These are phyloP conservation scores for Cutaneotrichosporon cutaneum DNA, from an alignment of 1,284 basidiomycete genomes.

Conservation along the genomic window DNA sequence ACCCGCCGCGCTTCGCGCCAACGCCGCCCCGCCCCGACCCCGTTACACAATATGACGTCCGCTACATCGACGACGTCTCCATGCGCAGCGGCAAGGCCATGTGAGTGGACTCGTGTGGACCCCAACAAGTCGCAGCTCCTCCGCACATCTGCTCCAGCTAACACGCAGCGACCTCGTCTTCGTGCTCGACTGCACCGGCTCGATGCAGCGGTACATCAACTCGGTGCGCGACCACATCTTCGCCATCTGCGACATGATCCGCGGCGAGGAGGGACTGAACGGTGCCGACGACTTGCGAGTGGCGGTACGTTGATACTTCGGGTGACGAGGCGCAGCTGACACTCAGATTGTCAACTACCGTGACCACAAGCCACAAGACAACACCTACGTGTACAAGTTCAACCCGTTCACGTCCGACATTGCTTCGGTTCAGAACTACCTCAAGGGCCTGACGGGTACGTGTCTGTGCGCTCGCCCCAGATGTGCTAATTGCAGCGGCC, in stretches of 20 bases:
- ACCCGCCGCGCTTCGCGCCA: constrained; percentile 24
- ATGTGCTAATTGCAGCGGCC: constrained; percentile 64
- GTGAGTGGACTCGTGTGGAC: constrained; percentile 29
- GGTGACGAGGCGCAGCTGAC: background rate
- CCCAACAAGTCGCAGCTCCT: background rate
- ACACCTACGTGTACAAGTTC: constrained; percentile 87
- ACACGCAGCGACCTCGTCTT: constrained; percentile 72
- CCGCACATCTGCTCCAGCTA: constrained; percentile 17
- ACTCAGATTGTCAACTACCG: constrained; percentile 69
- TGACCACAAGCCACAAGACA: constrained; percentile 94
- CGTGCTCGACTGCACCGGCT: constrained; percentile 87
- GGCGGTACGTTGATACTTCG: constrained; percentile 59
- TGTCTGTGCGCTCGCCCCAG: background rate
- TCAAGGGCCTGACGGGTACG: constrained; percentile 58
- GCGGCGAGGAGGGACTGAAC: constrained; percentile 87
- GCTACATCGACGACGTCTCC: constrained; percentile 34
- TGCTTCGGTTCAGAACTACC: constrained; percentile 76
- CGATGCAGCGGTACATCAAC: constrained; percentile 55
- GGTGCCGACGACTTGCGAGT: constrained; percentile 83
- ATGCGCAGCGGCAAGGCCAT: constrained; percentile 44
- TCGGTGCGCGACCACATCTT: constrained; percentile 97
- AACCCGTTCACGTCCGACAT: constrained; percentile 94
- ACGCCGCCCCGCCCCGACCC: constrained; percentile 37
- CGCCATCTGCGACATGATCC: constrained; percentile 92
- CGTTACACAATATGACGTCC: constrained; percentile 37